phyloP scores from a whole-genome alignment of 768 basidiomycete species.

The Boletus patriciae region DNA sequence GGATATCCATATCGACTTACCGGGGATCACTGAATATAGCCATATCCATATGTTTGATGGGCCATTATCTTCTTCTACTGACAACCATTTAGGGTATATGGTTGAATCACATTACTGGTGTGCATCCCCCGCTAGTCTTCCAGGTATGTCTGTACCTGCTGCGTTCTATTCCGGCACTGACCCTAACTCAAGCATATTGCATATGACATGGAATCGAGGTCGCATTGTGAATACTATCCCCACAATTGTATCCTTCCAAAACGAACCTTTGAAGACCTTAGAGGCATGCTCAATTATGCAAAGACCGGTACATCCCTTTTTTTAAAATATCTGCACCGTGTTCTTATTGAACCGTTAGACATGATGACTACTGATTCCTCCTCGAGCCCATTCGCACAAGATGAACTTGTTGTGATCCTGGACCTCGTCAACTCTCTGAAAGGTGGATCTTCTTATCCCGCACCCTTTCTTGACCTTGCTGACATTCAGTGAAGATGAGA shows the following conservation, averaged over 20 bases:
- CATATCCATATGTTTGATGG: slow-evolving; percentile 12
- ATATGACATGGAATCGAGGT: slow-evolving; percentile 10
- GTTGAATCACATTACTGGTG: slow-evolving; percentile 18
- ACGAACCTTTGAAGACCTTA: slow-evolving; percentile 4
- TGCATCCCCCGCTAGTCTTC: not conserved
- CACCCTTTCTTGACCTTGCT: not conserved
- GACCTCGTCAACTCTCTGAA: slow-evolving; percentile 18
- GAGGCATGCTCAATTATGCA: slow-evolving; percentile 17
- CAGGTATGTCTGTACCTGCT: not conserved
- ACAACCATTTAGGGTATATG: slow-evolving; percentile 10
- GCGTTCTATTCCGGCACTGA: not conserved
- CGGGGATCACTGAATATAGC: not conserved
- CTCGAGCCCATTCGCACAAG: slow-evolving; percentile 13
- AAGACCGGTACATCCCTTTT: slow-evolving; percentile 7
- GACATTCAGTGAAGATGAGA: not conserved
- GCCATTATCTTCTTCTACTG: not conserved
- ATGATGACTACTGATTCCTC: slow-evolving; percentile 21
- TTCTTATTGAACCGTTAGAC: not conserved
- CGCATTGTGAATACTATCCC: slow-evolving; percentile 19
- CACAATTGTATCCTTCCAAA: slow-evolving; percentile 1
- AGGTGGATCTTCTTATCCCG: not conserved
- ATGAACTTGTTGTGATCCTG: slow-evolving; percentile 11
- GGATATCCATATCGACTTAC: not conserved
- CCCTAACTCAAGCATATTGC: not conserved
- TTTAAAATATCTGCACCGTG: not conserved